Evolutionary conservation across 805 yeast genomes (phyloP).

Genomic region (Metschnikowia arizonensis): DNA sequence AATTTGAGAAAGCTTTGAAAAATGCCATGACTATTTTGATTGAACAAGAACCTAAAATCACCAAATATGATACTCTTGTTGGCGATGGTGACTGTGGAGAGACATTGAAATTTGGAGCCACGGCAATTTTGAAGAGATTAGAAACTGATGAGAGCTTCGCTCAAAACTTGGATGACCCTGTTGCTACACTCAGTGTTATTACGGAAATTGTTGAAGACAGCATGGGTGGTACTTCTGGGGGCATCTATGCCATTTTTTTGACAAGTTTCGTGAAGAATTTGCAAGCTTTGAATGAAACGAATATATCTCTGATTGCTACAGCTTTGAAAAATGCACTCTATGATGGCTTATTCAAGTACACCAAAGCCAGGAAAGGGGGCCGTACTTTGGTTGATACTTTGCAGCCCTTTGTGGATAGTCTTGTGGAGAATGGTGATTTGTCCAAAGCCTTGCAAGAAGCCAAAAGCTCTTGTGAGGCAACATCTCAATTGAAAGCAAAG

Average conservation of each 20-base stretch:
- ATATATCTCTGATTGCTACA: slow-evolving; percentile 36
- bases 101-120: slow-evolving; percentile 78
- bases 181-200: slow-evolving; percentile 59
- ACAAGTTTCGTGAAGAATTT: slow-evolving; percentile 64
- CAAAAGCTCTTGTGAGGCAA: slow-evolving; percentile 67
- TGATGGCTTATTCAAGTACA: slow-evolving; percentile 73
- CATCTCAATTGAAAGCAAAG: slow-evolving; percentile 72
- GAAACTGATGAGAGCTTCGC: slow-evolving; percentile 29
- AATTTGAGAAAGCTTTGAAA: slow-evolving; percentile 49
- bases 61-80: slow-evolving; percentile 79
- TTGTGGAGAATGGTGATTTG: slow-evolving; percentile 49
- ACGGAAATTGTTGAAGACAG: slow-evolving; percentile 81
- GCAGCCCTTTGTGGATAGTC: slow-evolving; percentile 75
- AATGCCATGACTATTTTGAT: slow-evolving; percentile 35
- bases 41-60: slow-evolving; percentile 67
- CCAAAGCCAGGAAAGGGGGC: slow-evolving; percentile 85
- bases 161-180: slow-evolving; percentile 41
- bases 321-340: slow-evolving; percentile 55
- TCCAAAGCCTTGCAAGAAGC: slow-evolving; percentile 65
- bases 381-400: slow-evolving; percentile 86
- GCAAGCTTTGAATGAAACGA: slow-evolving; percentile 33
- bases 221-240: slow-evolving; percentile 99
- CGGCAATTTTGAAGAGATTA: slow-evolving; percentile 58
- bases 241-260: slow-evolving; percentile 79
- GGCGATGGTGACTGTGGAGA: slow-evolving; percentile 99